Evolutionary conservation across 1,284 basidiomycete genomes (phyloP).

Genomic region (Malassezia vespertilionis): DNA sequence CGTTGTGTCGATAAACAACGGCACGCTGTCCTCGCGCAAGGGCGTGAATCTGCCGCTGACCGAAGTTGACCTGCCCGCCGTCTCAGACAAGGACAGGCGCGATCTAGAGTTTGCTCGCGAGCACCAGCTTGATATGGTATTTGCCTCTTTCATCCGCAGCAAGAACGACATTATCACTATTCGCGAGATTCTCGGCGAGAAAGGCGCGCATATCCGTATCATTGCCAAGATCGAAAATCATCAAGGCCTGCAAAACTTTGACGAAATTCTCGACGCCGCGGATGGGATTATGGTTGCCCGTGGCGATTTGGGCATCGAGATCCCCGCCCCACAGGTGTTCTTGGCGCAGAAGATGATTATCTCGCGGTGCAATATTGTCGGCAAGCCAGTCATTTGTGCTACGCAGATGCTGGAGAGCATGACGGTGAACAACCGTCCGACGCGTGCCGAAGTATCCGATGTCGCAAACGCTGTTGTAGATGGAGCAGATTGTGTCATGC

Average conservation of each 20-base stretch:
- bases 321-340: slow-evolving; percentile 55
- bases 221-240: slow-evolving; percentile 48
- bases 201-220: slow-evolving; percentile 46
- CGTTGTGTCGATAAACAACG: slow-evolving; percentile 86
- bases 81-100: slow-evolving; percentile 82
- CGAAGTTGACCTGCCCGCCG: slow-evolving; percentile 88
- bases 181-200: slow-evolving; percentile 44
- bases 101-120: slow-evolving; percentile 90
- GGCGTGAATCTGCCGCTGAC: slow-evolving; percentile 99
- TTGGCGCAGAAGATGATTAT: slow-evolving; percentile 49
- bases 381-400: slow-evolving; percentile 87
- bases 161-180: slow-evolving; percentile 41
- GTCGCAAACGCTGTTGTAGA: slow-evolving; percentile 47
- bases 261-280: slow-evolving; percentile 47
- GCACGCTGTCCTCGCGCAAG: slow-evolving; percentile 87
- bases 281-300: slow-evolving; percentile 48
- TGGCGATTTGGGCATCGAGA: slow-evolving; percentile 47
- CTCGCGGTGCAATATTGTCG: slow-evolving; percentile 47
- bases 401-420: slow-evolving; percentile 97
- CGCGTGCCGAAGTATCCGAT: slow-evolving; percentile 46
- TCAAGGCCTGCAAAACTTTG: slow-evolving; percentile 47
- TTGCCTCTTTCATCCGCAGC: slow-evolving; percentile 46
- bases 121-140: slow-evolving; percentile 89
- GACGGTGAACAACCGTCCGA: slow-evolving; percentile 46
- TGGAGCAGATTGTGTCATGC: slow-evolving; percentile 48